A percentile compares a stretch with the other conserved stretches of the same genome.
phyloP scores from a whole-genome alignment of 176 grass and related monocot genomes.

The Hordeum marinum region DNA sequence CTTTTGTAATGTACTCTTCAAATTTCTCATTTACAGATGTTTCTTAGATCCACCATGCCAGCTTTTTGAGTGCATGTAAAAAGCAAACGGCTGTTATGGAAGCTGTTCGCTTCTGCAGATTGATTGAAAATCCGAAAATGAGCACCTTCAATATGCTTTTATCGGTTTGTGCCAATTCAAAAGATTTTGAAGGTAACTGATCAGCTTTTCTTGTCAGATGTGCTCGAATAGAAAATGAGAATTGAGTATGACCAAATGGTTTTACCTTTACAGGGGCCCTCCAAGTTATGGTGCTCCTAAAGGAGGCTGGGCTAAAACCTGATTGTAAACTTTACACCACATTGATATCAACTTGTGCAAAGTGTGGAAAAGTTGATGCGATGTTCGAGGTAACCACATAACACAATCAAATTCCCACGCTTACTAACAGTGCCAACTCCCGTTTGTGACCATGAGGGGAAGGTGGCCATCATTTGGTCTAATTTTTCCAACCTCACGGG shows the following conservation, averaged over 20 bases:
- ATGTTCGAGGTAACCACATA: slow-evolving; percentile 86
- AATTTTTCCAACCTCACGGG: too few species aligned
- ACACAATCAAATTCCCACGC: not conserved
- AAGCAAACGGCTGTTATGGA: slow-evolving; percentile 63
- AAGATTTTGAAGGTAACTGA: slow-evolving; percentile 80
- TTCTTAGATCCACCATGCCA: slow-evolving; percentile 86
- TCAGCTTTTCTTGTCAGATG: slow-evolving; percentile 8
- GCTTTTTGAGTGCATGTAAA: slow-evolving; percentile 90
- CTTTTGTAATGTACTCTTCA: slow-evolving; percentile 14
- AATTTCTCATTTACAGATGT: slow-evolving; percentile 23
- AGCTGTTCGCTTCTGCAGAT: slow-evolving; percentile 76
- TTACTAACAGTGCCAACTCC: not conserved
- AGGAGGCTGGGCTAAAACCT: slow-evolving; percentile 84
- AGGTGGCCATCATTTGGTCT: too few species aligned
- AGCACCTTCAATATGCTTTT: slow-evolving; percentile 99
- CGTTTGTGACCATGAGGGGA: not conserved
- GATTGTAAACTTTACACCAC: slow-evolving; percentile 99
- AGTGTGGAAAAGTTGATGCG: slow-evolving; percentile 97
- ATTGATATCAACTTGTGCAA: slow-evolving; percentile 89
- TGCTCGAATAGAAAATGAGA: slow-evolving; percentile 13
- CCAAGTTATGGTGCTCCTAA: slow-evolving; percentile 87
- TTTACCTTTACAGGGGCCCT: slow-evolving; percentile 66
- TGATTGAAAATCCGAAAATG: slow-evolving; percentile 79
- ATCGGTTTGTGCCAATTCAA: slow-evolving; percentile 88
- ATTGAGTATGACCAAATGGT: slow-evolving; percentile 14